Evolutionary conservation across 2,329 filamentous ascomycete genomes (phyloP), one percentile per base, ranked within the genome.

Genomic region (Xylariaceae sp.): DNA sequence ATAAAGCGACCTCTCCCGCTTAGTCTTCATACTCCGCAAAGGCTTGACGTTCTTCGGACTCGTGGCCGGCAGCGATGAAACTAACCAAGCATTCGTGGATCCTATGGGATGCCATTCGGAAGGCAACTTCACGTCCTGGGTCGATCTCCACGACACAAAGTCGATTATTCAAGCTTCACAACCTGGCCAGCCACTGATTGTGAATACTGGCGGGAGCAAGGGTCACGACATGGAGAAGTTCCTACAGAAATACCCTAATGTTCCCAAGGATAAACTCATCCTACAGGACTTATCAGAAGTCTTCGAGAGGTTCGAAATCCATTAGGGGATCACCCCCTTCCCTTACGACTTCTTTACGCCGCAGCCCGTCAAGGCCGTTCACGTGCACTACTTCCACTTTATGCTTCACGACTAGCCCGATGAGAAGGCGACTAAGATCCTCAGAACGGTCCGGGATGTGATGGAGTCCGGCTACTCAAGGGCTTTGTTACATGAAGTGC

Each of bases 201-300:
- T 65, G 27, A 68, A 66, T 17, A 49, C 69, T 2, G 66, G 65
- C 7, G 67, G 67, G 3, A 60, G 61, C 37, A 67, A 64, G 32
- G 67, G 67, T 0, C 63, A 69, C 38, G 64, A 68, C 22, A 27
- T 69, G 11, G 58, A 59, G 17, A 66, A 66, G 42, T 65, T 69
- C 35, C 54, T 57, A 3, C 39, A 51, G 0, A 43, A 47, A 4
- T 60, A 68, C 16, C 59, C 62, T 0, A 49, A 55, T 10, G 37
- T 55, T 2, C 49, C 50, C 0, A 36, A 34, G 3, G 57, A 58
- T 0, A 61, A 61, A 7, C 57, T 70, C 4, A 47, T 67, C 3
- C 52, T 71, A 3, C 58, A 66, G 45, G 64, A 69, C 33, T 47
- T 66, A 3, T 59, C 64, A 0, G 58, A 61, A 4, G 60, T 68